These are phyloP conservation scores for Scedosporium dehoogii DNA, from an alignment of 2,329 filamentous ascomycete genomes.

Conservation along the genomic window DNA sequence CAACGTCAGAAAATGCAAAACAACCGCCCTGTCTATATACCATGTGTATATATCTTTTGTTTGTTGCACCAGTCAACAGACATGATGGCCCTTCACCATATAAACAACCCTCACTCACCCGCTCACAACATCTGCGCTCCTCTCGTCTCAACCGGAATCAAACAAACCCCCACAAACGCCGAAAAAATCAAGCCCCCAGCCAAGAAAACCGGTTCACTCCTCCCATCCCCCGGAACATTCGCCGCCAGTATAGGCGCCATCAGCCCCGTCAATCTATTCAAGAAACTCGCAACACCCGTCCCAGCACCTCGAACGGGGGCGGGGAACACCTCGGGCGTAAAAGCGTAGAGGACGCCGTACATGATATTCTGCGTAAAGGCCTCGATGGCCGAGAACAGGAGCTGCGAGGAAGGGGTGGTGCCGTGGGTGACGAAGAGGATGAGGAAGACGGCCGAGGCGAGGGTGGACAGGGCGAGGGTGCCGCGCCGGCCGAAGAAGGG, in stretches of 20 bases:
- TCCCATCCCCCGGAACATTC: conserved; percentile 46
- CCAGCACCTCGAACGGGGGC: conserved; percentile 62
- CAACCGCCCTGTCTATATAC: neutral
- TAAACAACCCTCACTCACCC: neutral
- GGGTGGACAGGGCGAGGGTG: conserved; percentile 58
- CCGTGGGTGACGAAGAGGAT: conserved; percentile 57
- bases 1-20: neutral
- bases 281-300: conserved; percentile 60
- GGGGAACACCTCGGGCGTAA: conserved; percentile 69
- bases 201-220: conserved; percentile 47
- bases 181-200: conserved; percentile 46
- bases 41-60: no score
- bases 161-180: conserved; percentile 48
- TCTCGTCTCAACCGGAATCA: conserved; percentile 54
- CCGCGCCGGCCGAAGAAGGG: conserved; percentile 58
- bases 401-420: conserved; percentile 44
- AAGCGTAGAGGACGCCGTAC: conserved; percentile 69
- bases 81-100: neutral
- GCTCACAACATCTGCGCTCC: conserved; percentile 45
- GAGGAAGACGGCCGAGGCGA: conserved; percentile 58
- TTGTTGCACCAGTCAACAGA: neutral
- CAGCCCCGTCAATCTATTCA: conserved; percentile 59
- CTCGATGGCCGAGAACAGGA: conserved; percentile 57
- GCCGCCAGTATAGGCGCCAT: conserved; percentile 60
- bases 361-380: conserved; percentile 68